Evolutionary conservation across 139 green algal genomes (phyloP), one percentile per base, ranked within the genome.

Genomic region (Closterium sp.): DNA sequence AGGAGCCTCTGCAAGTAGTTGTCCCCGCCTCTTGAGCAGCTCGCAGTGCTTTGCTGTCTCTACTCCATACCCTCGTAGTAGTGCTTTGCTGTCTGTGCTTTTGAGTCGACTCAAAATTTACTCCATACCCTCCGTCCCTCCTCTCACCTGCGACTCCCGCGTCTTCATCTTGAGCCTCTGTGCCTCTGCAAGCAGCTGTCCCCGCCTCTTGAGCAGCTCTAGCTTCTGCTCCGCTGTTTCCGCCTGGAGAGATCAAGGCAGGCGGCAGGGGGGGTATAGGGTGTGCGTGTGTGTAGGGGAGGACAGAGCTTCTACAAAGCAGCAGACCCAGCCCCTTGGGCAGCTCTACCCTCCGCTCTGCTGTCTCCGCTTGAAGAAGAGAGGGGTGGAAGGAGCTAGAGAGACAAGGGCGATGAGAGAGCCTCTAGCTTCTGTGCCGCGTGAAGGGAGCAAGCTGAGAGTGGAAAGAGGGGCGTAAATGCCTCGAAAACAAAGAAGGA

Each of bases 141-240:
- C 31, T 88, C 85, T 38, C 34, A 55, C 85, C 85, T 88, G 88
- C 21, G 88, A 88, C 32, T 87, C 36, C 30, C 66, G 23, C 88
- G 84, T 91, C 88, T 89, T 33, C 23, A 87, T 33, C 19, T 64
- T 93, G 28, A 94, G 89, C 76, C 83, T 16, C 30, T 85, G 38
- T 25, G 91, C 91, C 90, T 94, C 43, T 30, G 91, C 91, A 23
- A 94, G 25, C 43, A 94, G 38, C 34, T 84, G 30, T 10, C 91
- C 90, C 81, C 90, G 94, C 34, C 91, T 93, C 33, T 94, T 25
- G 19, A 94, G 33, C 34, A 64, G 76, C 69, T 89, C 84, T 16
- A 81, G 28, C 83, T 84, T 32, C 91, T 94, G 31, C 90, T 31
- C 64, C 25, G 87, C 89, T 25, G 12, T 23, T 16, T 91, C 88